A percentile compares a stretch with the other conserved stretches of the same genome.
Evolutionary conservation across 2,329 filamentous ascomycete genomes (phyloP).

Genomic region (Fusarium floridanum): DNA sequence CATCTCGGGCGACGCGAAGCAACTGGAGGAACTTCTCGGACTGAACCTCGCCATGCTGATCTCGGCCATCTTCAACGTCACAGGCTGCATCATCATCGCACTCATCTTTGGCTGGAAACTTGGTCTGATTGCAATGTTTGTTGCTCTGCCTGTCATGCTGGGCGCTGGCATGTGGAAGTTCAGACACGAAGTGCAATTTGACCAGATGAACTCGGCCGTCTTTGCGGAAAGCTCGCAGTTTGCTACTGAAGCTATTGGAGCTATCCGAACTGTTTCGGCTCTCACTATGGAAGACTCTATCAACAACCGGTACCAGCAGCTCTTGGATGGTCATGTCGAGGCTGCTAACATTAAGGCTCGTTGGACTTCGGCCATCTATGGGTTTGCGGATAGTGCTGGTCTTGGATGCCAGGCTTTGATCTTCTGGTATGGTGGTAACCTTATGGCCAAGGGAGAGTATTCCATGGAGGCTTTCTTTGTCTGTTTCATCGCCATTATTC

Average conservation of each 20-base stretch:
- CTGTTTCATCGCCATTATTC: constrained; percentile 64
- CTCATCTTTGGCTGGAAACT: constrained; percentile 55
- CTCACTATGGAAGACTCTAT: constrained; percentile 72
- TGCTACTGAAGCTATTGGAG: constrained; percentile 71
- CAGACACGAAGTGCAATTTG: constrained; percentile 66
- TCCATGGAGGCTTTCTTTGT: constrained; percentile 64
- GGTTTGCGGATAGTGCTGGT: constrained; percentile 54
- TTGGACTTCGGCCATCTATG: constrained; percentile 51
- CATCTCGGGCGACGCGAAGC: constrained; percentile 48
- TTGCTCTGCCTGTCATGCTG: constrained; percentile 52
- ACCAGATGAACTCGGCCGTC: constrained; percentile 67
- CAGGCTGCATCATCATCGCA: constrained; percentile 48
- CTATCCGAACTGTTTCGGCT: constrained; percentile 72
- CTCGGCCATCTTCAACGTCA: constrained; percentile 47
- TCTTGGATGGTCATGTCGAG: constrained; percentile 52
- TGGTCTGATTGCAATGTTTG: constrained; percentile 53
- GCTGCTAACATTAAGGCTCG: constrained; percentile 49
- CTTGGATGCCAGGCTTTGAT: constrained; percentile 62
- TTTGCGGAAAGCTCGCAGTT: constrained; percentile 73
- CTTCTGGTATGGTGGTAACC: constrained; percentile 63
- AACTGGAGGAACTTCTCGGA: constrained; percentile 50
- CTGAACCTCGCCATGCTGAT: constrained; percentile 49
- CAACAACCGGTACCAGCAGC: constrained; percentile 51
- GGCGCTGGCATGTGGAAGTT: constrained; percentile 54
- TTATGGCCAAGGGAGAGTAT: constrained; percentile 48